Evolutionary conservation across 768 basidiomycete genomes (phyloP).

Genomic region (Suillus subluteus): DNA sequence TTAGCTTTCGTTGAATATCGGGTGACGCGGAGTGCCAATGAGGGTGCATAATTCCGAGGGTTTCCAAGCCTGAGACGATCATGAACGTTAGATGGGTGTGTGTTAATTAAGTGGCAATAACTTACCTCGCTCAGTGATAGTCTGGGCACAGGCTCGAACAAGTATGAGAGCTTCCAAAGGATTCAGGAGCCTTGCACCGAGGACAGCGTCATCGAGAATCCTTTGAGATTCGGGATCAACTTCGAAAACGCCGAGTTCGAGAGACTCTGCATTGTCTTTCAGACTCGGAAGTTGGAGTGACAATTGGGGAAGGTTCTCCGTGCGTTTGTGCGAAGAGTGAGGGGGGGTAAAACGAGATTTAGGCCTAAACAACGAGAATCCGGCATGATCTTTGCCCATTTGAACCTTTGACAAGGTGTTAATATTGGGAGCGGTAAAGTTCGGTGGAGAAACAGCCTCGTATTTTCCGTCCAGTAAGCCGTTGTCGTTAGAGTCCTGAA

Average conservation of each 20-base stretch:
- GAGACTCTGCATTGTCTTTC: constrained; percentile 49
- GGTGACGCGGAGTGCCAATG: constrained; percentile 82
- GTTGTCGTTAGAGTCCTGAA: constrained; percentile 40
- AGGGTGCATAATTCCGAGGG: constrained; percentile 83
- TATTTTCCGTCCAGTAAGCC: constrained; percentile 75
- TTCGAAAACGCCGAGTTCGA: constrained; percentile 61
- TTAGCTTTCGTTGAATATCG: constrained; percentile 66
- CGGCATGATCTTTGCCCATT: constrained; percentile 35
- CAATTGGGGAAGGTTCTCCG: constrained; percentile 51
- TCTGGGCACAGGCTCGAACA: constrained; percentile 68
- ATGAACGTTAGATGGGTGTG: constrained; percentile 13
- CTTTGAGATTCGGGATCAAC: constrained; percentile 53
- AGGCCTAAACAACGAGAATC: constrained; percentile 53
- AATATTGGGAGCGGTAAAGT: constrained; percentile 39
- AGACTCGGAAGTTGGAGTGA: constrained; percentile 63
- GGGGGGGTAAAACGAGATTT: constrained; percentile 45
- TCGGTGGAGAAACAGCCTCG: constrained; percentile 61
- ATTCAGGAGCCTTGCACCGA: constrained; percentile 60
- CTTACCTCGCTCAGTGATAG: constrained; percentile 67
- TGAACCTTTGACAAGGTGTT: constrained; percentile 21
- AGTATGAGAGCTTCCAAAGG: constrained; percentile 67
- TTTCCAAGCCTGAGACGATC: constrained; percentile 63
- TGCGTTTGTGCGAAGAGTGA: constrained; percentile 39
- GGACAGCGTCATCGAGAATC: constrained; percentile 53
- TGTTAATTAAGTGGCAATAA: constrained; percentile 16